Conservation (phyloP, 768 basidiomycete genomes). For the Nidula microcarpa region DNA sequence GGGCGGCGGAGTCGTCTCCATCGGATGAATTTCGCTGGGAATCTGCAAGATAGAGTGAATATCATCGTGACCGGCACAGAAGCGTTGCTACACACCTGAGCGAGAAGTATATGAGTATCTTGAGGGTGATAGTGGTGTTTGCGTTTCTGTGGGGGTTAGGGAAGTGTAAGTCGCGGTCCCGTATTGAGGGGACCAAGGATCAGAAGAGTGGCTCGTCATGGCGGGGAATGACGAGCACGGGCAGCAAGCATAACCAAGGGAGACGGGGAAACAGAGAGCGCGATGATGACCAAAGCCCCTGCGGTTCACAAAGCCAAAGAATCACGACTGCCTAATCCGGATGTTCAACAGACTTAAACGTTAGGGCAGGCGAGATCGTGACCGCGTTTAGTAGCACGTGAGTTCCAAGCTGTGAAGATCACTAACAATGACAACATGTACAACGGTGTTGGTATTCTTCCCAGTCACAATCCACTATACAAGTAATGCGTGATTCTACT, state of each 20-base stretch:
- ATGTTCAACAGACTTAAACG: conserved; percentile 13
- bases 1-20: conserved; percentile 39
- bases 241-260: conserved; percentile 3
- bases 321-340: conserved; percentile 5
- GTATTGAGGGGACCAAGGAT: conserved; percentile 59
- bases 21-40: conserved; percentile 47
- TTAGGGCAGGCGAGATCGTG: conserved; percentile 23
- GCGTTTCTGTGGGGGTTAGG: conserved; percentile 45
- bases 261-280: neutral
- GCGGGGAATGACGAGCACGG: conserved; percentile 7
- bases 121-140: conserved; percentile 51
- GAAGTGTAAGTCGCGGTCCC: conserved; percentile 59
- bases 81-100: conserved; percentile 39
- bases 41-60: conserved; percentile 22
- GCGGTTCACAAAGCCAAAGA: conserved; percentile 2
- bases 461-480: no score
- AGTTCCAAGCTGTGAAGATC: no score
- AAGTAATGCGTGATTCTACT: no score
- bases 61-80: neutral
- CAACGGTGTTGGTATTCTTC: no score
- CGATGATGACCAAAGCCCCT: neutral
- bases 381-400: conserved; percentile 7
- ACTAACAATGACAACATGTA: no score
- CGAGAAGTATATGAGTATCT: conserved; percentile 53
- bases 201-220: conserved; percentile 39